Percentiles rank a stretch among this genome's conserved stretches.
Conservation (phyloP, 176 grass and related monocot genomes). For the Lolium perenne region DNA sequence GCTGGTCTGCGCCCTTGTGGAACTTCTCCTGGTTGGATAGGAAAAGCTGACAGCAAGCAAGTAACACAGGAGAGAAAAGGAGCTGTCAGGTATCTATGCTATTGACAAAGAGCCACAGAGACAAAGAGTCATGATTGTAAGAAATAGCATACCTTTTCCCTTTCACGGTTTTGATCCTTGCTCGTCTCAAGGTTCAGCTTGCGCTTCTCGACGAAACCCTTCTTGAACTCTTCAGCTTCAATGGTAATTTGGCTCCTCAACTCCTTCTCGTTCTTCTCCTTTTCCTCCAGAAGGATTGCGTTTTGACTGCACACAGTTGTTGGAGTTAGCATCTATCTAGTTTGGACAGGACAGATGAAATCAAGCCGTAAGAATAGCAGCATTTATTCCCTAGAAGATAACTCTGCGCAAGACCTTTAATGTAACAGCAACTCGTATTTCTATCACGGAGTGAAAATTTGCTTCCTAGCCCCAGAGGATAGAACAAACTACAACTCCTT, state of each 20-base stretch:
- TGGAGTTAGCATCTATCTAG: background rate
- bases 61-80: background rate
- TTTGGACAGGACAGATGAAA: background rate
- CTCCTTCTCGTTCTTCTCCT: constrained; percentile 81
- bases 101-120: background rate
- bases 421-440: background rate
- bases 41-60: constrained; percentile 58
- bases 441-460: background rate
- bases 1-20: constrained; percentile 69
- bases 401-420: background rate
- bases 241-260: constrained; percentile 69
- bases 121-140: background rate
- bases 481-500: background rate
- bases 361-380: constrained; percentile 18
- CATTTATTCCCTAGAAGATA: background rate
- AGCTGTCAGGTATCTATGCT: constrained; percentile 9
- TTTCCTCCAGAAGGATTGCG: constrained; percentile 75
- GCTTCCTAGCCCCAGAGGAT: background rate
- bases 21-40: constrained; percentile 83
- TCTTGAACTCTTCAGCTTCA: constrained; percentile 69
- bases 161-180: constrained; percentile 77
- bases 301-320: constrained; percentile 63
- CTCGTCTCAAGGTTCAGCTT: constrained; percentile 69
- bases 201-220: constrained; percentile 70
- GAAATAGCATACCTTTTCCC: constrained; percentile 65